These are phyloP conservation scores for Fusarium anguioides DNA, from an alignment of 2,329 filamentous ascomycete species.

Conservation along the genomic window DNA sequence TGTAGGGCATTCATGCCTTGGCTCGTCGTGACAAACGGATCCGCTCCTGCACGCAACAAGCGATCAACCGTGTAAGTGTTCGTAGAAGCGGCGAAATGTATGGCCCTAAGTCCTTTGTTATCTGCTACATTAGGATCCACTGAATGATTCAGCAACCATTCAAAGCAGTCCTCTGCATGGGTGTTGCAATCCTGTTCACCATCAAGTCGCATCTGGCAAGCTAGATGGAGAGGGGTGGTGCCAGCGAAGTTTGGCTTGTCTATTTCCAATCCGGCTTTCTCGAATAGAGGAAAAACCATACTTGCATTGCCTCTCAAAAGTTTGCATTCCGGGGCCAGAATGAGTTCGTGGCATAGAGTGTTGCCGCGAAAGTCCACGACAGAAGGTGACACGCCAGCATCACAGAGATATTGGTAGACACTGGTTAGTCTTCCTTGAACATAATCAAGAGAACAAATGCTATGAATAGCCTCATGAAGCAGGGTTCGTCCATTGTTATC, in stretches of 20 bases:
- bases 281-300: background rate
- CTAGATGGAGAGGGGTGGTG: conserved; percentile 29
- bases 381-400: conserved; percentile 18
- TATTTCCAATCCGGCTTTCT: conserved; percentile 8
- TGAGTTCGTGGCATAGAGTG: conserved; percentile 29
- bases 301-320: background rate
- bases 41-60: conserved; percentile 21
- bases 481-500: conserved; percentile 23
- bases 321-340: background rate
- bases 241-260: conserved; percentile 22
- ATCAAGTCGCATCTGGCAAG: conserved; percentile 1
- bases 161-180: conserved; percentile 2
- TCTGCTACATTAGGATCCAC: conserved; percentile 8
- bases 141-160: conserved; percentile 9
- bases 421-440: background rate
- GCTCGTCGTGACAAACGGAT: conserved; percentile 25
- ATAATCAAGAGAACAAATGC: background rate
- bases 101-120: conserved; percentile 13
- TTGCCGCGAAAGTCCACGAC: conserved; percentile 27
- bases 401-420: conserved; percentile 14
- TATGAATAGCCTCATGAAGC: conserved; percentile 17
- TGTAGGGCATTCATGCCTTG: conserved; percentile 31
- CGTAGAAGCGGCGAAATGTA: conserved; percentile 35
- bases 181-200: background rate
- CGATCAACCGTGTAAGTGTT: conserved; percentile 4